phyloP scores from a whole-genome alignment of 345 rosid species.

The Eucalyptus leucophloia region DNA sequence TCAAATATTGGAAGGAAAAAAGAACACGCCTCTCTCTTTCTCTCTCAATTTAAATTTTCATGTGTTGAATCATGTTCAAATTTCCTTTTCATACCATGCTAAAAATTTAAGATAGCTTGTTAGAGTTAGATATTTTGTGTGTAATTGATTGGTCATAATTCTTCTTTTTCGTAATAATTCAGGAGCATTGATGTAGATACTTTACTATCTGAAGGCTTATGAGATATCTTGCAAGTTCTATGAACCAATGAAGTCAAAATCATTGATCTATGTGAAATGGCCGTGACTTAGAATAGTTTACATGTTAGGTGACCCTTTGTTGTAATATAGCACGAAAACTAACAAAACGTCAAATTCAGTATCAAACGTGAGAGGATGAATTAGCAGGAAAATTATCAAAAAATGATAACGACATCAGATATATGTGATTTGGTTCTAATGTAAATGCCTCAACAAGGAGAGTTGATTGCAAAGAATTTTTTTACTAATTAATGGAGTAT shows the following conservation, averaged over 20 bases:
- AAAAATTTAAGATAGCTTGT: not conserved
- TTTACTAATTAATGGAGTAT: not conserved
- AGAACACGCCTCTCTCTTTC: not conserved
- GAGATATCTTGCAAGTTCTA: not conserved
- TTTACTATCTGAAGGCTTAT: not conserved
- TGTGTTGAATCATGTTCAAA: not conserved
- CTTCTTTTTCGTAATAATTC: not conserved
- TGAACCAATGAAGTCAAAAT: not conserved
- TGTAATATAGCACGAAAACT: not conserved
- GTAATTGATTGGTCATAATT: not conserved
- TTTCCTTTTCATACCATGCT: not conserved
- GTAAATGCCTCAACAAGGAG: not conserved
- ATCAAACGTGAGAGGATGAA: not conserved
- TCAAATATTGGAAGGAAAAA: not conserved
- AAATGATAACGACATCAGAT: not conserved
- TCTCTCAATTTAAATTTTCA: not conserved
- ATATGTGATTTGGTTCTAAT: not conserved
- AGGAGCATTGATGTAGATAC: not conserved
- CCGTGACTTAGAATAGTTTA: accelerated
- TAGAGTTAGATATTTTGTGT: not conserved
- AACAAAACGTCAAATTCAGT: not conserved
- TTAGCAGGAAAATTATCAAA: not conserved
- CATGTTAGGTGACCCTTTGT: not conserved
- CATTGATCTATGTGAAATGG: not conserved
- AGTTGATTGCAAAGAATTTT: not conserved